phyloP scores from a whole-genome alignment of 352 stramenopile species.

The Globisporangium nagaii region DNA sequence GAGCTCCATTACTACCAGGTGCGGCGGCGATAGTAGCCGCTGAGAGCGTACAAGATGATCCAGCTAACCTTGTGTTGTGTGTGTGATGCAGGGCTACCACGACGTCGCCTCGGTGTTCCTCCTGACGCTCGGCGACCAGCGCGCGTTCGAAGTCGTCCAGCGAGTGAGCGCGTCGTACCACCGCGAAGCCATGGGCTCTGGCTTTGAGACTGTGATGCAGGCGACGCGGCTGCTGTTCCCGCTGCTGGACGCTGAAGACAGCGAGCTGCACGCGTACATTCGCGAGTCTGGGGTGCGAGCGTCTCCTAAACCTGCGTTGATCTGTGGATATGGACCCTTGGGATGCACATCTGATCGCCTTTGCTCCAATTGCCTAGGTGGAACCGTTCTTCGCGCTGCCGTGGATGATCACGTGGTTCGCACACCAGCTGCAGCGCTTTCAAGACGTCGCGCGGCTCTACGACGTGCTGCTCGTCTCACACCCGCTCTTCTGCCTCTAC shows the following conservation, averaged over 20 bases:
- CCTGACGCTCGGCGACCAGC: slow-evolving; percentile 73
- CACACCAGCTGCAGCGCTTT: slow-evolving; percentile 88
- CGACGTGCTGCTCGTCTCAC: slow-evolving; percentile 90
- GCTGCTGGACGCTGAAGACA: slow-evolving; percentile 58
- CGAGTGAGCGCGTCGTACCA: slow-evolving; percentile 85
- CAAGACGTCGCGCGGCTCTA: slow-evolving; percentile 87
- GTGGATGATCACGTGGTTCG: slow-evolving; percentile 96
- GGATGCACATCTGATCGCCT: no score
- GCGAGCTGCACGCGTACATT: slow-evolving; percentile 59
- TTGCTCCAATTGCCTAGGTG: slow-evolving; percentile 46
- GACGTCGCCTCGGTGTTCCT: slow-evolving; percentile 88
- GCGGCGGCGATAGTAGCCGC: slow-evolving; percentile 16
- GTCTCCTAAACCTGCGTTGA: no score
- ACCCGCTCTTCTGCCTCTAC: slow-evolving; percentile 91
- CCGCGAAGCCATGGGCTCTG: slow-evolving; percentile 78
- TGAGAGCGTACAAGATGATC: no score
- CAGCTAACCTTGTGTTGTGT: background rate
- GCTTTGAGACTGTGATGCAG: slow-evolving; percentile 80
- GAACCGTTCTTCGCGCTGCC: slow-evolving; percentile 92
- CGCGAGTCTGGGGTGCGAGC: slow-evolving; percentile 48
- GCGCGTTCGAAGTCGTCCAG: slow-evolving; percentile 54
- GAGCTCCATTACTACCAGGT: slow-evolving; percentile 81
- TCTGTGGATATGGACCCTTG: no score
- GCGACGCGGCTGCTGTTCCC: slow-evolving; percentile 64
- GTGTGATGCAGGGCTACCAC: slow-evolving; percentile 74